Conservation (phyloP, 495 filamentous ascomycete genomes). For the Xylaria flabelliformis region DNA sequence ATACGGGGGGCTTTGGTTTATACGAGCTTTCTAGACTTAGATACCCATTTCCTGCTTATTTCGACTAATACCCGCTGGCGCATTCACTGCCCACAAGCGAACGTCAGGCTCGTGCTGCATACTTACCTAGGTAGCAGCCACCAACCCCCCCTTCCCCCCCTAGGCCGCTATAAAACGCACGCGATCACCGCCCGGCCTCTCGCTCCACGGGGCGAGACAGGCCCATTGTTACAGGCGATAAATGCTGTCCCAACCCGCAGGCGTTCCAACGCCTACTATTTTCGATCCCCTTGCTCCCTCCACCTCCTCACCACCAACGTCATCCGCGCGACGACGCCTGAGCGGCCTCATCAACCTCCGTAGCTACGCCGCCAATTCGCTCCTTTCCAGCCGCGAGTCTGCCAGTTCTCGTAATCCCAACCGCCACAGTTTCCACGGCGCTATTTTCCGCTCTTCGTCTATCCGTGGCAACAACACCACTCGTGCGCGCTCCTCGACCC, state of each 20-base stretch:
- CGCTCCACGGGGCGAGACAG: constrained; percentile 11
- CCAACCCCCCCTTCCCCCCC: constrained; percentile 10
- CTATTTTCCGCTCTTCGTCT: constrained; percentile 22
- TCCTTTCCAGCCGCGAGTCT: constrained; percentile 37
- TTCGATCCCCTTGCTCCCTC: constrained; percentile 32
- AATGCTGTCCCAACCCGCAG: constrained; percentile 27
- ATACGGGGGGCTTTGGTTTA: constrained; percentile 5
- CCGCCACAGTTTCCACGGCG: constrained; percentile 29
- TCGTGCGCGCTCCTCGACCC: constrained; percentile 12
- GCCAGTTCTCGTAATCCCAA: constrained; percentile 49
- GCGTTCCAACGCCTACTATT: constrained; percentile 17
- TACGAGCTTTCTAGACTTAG: neutral
- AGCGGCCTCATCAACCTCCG: constrained; percentile 77
- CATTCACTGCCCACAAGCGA: neutral
- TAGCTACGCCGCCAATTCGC: constrained; percentile 56
- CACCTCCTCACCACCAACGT: constrained; percentile 49
- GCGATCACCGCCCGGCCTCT: constrained; percentile 22
- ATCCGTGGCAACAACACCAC: constrained; percentile 13
- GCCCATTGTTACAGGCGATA: constrained; percentile 17
- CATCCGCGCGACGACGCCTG: constrained; percentile 61
- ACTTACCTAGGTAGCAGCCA: neutral
- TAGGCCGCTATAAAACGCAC: constrained; percentile 19
- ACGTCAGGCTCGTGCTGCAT: neutral
- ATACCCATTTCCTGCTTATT: constrained; percentile 8
- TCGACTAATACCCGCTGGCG: constrained; percentile 5